Percentiles rank a stretch among this genome's conserved stretches.
These are phyloP conservation scores for Pseudogymnoascus verrucosus DNA, from an alignment of 2,329 filamentous ascomycete species.

Conservation along the genomic window DNA sequence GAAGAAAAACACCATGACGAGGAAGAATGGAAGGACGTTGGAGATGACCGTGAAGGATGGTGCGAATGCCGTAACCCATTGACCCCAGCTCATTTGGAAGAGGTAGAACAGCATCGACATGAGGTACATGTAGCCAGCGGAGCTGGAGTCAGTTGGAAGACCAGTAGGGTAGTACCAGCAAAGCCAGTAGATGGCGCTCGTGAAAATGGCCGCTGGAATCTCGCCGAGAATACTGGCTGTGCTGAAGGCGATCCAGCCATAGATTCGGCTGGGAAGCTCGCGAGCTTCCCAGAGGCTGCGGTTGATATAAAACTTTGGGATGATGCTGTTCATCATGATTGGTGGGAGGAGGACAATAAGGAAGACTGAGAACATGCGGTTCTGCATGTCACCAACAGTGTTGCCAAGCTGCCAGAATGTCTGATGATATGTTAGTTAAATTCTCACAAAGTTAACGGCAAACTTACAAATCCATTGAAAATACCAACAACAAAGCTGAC, in stretches of 20 bases:
- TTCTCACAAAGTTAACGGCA: slow-evolving; percentile 23
- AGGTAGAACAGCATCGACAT: slow-evolving; percentile 53
- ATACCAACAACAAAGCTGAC: slow-evolving; percentile 47
- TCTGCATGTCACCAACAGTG: slow-evolving; percentile 42
- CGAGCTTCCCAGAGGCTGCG: slow-evolving; percentile 50
- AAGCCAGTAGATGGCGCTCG: slow-evolving; percentile 37
- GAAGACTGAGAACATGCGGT: slow-evolving; percentile 52
- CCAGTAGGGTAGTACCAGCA: slow-evolving; percentile 55
- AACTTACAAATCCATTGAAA: slow-evolving; percentile 45
- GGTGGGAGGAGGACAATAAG: slow-evolving; percentile 56
- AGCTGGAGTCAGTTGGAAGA: slow-evolving; percentile 21
- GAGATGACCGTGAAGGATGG: slow-evolving; percentile 53
- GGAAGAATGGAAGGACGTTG: slow-evolving; percentile 47
- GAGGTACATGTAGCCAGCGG: slow-evolving; percentile 44
- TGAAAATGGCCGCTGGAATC: slow-evolving; percentile 37
- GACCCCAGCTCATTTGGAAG: slow-evolving; percentile 52
- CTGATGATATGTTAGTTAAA: slow-evolving; percentile 25
- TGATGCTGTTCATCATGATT: slow-evolving; percentile 49
- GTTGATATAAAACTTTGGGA: slow-evolving; percentile 49
- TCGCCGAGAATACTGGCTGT: slow-evolving; percentile 43
- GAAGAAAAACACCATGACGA: slow-evolving; percentile 61
- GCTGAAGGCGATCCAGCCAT: slow-evolving; percentile 53
- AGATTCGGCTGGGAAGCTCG: slow-evolving; percentile 55
- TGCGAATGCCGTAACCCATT: slow-evolving; percentile 53
- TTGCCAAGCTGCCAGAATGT: slow-evolving; percentile 52